phyloP scores from a whole-genome alignment of 345 rosid species.

The Crucihimalaya himalaica region DNA sequence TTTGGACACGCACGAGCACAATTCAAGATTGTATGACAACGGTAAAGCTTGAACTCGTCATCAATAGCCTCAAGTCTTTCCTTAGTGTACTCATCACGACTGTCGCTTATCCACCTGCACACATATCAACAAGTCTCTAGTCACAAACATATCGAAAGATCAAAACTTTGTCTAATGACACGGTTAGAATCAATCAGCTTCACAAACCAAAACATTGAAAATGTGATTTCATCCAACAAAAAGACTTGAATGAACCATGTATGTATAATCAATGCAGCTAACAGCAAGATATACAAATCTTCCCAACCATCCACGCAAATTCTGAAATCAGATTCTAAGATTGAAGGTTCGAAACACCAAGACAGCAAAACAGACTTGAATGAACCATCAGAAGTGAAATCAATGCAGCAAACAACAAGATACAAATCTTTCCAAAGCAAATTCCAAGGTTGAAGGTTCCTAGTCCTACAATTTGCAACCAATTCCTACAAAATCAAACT shows the following conservation, averaged over 20 bases:
- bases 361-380: background rate
- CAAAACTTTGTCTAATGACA: background rate
- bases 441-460: background rate
- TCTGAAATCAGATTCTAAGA: background rate
- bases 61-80: conserved; percentile 85
- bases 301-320: background rate
- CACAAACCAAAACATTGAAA: background rate
- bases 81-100: conserved; percentile 93
- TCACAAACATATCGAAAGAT: conserved; percentile 21
- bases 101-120: conserved; percentile 96
- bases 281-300: background rate
- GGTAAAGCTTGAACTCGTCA: conserved; percentile 93
- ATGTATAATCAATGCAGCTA: background rate
- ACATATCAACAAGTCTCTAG: conserved; percentile 19
- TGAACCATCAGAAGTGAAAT: background rate
- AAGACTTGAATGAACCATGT: background rate
- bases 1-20: conserved; percentile 99
- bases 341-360: background rate
- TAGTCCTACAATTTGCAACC: background rate
- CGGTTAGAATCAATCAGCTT: background rate
- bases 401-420: conserved; percentile 4
- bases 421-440: background rate
- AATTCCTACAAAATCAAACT: background rate
- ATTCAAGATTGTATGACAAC: conserved; percentile 97
- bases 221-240: background rate